Base-by-base conservation (phyloP, 768 basidiomycete genomes). In the Neoboletus magnificus region DNA sequence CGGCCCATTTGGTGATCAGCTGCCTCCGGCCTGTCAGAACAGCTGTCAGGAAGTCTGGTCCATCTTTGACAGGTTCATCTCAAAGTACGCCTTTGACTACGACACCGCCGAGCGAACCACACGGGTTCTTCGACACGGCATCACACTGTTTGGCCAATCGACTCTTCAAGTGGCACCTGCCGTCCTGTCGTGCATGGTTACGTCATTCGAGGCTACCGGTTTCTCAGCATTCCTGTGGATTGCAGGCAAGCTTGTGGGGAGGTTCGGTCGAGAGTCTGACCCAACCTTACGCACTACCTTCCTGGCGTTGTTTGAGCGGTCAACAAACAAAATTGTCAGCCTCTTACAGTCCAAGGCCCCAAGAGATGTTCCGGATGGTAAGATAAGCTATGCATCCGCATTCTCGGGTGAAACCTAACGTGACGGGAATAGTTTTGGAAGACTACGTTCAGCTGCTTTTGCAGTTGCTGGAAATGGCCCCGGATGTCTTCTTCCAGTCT, bases 151-250 rank as follows among this genome's bases (percentile, higher is more conserved):
- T 73, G 85, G 85, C 10, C 70, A 76, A 43, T 73, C 85, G 0
- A 81, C 84, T 10, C 76, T 89, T 43, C 73, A 85, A 5, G 76
- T 97, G 47, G 81, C 89, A 10, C 81, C 91, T 23, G 76, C 85
- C 0, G 78, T 94, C 2, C 72, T 96, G 44, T 78, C 79, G 8
- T 81, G 91, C 48, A 89, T 98, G 89, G 79, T 85, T 2, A 65
- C 79, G 9, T 80, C 82, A 8, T 99, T 98, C 66, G 90, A 92
- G 62, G 72, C 76, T 11, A 91, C 89, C 11, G 90, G 89, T 0
- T 84, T 86, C 65, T 81, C 95, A 12, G 87, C 89, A 60, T 98
- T 92, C 72, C 71, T 98, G 22, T 99, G 97, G 97, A 91, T 98
- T 55, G 86, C 85, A 30, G 90, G 93, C 42, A 98, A 98, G 72